These are phyloP conservation scores for Cymbopogon flexuosus DNA, from an alignment of 202 grass and related monocot genomes.

Conservation along the genomic window DNA sequence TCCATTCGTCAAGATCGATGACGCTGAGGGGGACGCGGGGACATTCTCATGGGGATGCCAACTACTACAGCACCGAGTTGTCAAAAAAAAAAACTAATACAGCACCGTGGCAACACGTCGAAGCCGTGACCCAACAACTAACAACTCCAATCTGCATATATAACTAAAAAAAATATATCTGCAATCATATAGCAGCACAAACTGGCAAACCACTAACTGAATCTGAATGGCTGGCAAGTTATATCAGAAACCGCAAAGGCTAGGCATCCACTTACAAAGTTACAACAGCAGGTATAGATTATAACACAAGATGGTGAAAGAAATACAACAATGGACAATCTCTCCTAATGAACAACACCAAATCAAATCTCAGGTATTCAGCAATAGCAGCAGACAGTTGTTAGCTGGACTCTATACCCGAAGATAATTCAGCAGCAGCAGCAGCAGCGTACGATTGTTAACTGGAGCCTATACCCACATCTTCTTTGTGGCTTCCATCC, in stretches of 20 bases:
- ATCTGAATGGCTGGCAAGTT: slow-evolving; percentile 7
- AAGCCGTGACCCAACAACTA: slow-evolving; percentile 40
- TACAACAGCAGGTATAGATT: slow-evolving; percentile 20
- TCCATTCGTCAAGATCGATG: background rate
- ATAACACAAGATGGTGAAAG: slow-evolving; percentile 18
- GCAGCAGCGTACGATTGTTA: background rate
- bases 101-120: slow-evolving; percentile 13
- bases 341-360: slow-evolving; percentile 28
- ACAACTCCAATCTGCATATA: background rate
- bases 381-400: background rate
- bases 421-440: slow-evolving; percentile 9
- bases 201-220: slow-evolving; percentile 29
- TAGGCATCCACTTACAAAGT: slow-evolving; percentile 29
- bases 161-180: background rate
- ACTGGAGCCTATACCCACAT: slow-evolving; percentile 66
- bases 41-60: slow-evolving; percentile 21
- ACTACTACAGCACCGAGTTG: background rate
- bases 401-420: slow-evolving; percentile 48
- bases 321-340: slow-evolving; percentile 29
- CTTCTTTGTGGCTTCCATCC: slow-evolving; percentile 99
- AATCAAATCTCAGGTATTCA: slow-evolving; percentile 3
- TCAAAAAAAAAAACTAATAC: too few relatives aligned
- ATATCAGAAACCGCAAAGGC: slow-evolving; percentile 42
- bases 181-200: slow-evolving; percentile 1
- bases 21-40: background rate